Conservation (phyloP, 1,284 basidiomycete species). For the Austroboletus olivaceoglutinosus region DNA sequence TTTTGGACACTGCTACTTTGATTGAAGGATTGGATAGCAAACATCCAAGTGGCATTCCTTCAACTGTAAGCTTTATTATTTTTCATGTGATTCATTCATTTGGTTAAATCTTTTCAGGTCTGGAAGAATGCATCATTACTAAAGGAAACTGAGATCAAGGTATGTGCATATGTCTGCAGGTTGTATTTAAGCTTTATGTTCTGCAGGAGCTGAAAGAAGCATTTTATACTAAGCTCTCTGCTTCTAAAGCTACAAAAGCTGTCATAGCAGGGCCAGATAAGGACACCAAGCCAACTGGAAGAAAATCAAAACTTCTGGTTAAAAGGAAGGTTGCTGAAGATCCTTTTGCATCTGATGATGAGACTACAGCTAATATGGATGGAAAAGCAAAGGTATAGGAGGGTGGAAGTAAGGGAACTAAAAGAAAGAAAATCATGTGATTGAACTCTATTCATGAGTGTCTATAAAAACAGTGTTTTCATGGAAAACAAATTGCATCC, state of each 20-base stretch:
- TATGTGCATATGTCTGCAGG: conserved; percentile 17
- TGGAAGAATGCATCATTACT: conserved; percentile 65
- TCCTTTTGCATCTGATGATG: conserved; percentile 50
- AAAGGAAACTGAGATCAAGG: conserved; percentile 61
- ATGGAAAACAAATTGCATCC: neutral
- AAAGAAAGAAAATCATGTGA: conserved; percentile 6
- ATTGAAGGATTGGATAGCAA: conserved; percentile 66
- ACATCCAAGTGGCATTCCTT: conserved; percentile 65
- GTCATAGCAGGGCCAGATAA: conserved; percentile 19
- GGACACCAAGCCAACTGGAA: conserved; percentile 26
- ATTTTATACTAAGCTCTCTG: conserved; percentile 46
- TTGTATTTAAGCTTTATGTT: neutral
- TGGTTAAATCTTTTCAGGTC: conserved; percentile 39
- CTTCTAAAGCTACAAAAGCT: conserved; percentile 23
- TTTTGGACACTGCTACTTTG: neutral
- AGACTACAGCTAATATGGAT: conserved; percentile 19
- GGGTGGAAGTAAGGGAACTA: conserved; percentile 13
- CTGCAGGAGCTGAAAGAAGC: conserved; percentile 57
- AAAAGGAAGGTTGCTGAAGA: conserved; percentile 44
- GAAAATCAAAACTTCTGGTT: conserved; percentile 39
- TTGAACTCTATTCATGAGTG: too few relatives aligned
- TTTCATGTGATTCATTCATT: neutral
- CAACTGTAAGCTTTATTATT: conserved; percentile 48
- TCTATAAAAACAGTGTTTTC: neutral
- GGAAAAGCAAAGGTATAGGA: conserved; percentile 6